phyloP scores from a whole-genome alignment of 2,329 filamentous ascomycete genomes.

The Stachybotrys echinatus region DNA sequence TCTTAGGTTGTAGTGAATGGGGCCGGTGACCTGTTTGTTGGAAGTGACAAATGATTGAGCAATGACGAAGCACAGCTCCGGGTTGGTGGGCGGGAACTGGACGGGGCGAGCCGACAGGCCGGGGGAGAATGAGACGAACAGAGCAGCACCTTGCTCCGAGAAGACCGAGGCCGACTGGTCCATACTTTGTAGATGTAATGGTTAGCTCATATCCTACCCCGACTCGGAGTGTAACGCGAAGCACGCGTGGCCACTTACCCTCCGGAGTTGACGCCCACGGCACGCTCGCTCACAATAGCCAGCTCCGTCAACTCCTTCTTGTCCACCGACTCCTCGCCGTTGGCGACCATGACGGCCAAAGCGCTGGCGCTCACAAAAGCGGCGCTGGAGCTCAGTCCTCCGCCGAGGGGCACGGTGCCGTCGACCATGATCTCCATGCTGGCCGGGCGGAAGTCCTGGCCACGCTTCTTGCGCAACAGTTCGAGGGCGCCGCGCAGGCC shows the following conservation, averaged over 20 bases:
- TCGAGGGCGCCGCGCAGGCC: slow-evolving; percentile 78
- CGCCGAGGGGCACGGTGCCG: slow-evolving; percentile 86
- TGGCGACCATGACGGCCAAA: slow-evolving; percentile 80
- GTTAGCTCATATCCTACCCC: slow-evolving; percentile 15
- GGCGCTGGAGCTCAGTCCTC: slow-evolving; percentile 88
- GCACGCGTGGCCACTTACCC: slow-evolving; percentile 63
- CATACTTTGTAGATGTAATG: slow-evolving; percentile 66
- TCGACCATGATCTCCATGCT: slow-evolving; percentile 88
- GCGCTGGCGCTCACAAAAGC: slow-evolving; percentile 90
- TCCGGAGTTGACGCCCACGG: slow-evolving; percentile 93
- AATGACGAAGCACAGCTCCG: slow-evolving; percentile 86
- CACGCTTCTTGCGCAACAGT: slow-evolving; percentile 64
- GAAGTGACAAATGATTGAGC: slow-evolving; percentile 91
- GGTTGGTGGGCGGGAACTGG: slow-evolving; percentile 72
- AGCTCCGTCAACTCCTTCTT: slow-evolving; percentile 91
- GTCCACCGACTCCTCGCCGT: slow-evolving; percentile 71
- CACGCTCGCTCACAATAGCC: slow-evolving; percentile 88
- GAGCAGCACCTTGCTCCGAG: slow-evolving; percentile 75
- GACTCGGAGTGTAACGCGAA: too few species aligned
- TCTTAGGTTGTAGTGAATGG: slow-evolving; percentile 92
- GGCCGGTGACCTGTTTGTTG: slow-evolving; percentile 91
- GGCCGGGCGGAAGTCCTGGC: slow-evolving; percentile 54
- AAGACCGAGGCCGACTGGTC: slow-evolving; percentile 96
- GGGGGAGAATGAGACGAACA: slow-evolving; percentile 87
- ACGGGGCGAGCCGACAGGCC: slow-evolving; percentile 71